Evolutionary conservation across 768 basidiomycete species (phyloP).

Genomic region (Boletus pseudopeckii): DNA sequence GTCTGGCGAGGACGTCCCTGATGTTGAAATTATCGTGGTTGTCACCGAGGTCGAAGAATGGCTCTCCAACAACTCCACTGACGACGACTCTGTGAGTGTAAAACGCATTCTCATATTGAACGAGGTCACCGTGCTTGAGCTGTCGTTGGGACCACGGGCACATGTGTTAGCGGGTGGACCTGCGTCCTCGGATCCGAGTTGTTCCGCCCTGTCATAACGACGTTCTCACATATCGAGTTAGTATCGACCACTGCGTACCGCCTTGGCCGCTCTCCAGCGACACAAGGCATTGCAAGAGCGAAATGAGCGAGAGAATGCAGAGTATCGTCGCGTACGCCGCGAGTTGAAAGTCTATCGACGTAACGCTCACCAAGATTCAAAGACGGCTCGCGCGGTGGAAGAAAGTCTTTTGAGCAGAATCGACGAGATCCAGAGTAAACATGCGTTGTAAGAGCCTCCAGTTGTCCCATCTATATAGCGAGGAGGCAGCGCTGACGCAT

Average conservation of each 20-base stretch:
- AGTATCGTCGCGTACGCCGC: slow-evolving; percentile 32
- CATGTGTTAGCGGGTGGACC: not conserved
- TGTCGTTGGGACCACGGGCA: not conserved
- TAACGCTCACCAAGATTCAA: slow-evolving; percentile 31
- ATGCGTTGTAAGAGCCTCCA: slow-evolving; percentile 24
- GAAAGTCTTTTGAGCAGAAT: slow-evolving; percentile 33
- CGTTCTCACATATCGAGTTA: slow-evolving; percentile 27
- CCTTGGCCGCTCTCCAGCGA: slow-evolving; percentile 36
- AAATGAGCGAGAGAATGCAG: slow-evolving; percentile 29
- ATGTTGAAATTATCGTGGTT: slow-evolving; percentile 36
- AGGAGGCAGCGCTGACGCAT: slow-evolving; percentile 10
- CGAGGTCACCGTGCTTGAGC: not conserved
- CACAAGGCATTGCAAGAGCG: slow-evolving; percentile 38
- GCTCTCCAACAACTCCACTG: slow-evolving; percentile 41
- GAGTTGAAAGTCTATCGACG: slow-evolving; percentile 30
- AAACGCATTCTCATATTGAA: not conserved
- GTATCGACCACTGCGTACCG: slow-evolving; percentile 31
- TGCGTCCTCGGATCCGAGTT: slow-evolving; percentile 18
- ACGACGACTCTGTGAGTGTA: slow-evolving; percentile 35
- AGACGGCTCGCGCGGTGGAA: slow-evolving; percentile 36
- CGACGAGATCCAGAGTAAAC: slow-evolving; percentile 29
- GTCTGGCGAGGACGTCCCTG: slow-evolving; percentile 33
- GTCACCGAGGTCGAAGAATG: slow-evolving; percentile 50
- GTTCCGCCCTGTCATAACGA: slow-evolving; percentile 13
- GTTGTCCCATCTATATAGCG: slow-evolving; percentile 2